A percentile compares a stretch with the other conserved stretches of the same genome.
phyloP scores from a whole-genome alignment of 2,329 filamentous ascomycete species.

The Botryotinia calthae region DNA sequence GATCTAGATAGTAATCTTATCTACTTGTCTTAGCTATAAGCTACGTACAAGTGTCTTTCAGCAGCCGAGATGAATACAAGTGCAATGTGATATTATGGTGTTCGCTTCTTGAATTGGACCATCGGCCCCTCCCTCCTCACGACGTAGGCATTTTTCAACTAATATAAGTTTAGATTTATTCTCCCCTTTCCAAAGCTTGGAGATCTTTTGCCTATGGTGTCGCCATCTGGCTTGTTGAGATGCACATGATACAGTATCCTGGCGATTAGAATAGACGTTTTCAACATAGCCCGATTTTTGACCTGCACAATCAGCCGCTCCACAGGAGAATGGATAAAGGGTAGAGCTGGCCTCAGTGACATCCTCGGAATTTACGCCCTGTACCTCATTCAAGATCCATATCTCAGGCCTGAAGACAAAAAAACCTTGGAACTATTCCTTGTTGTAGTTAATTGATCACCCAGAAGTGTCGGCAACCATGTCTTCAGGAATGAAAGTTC shows the following conservation, averaged over 20 bases:
- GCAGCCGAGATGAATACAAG: neutral
- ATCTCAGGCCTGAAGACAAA: constrained; percentile 38
- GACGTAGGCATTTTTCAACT: neutral
- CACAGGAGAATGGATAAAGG: constrained; percentile 23
- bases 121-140: neutral
- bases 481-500: constrained; percentile 40
- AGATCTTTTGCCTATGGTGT: neutral
- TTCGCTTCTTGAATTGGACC: neutral
- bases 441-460: constrained; percentile 47
- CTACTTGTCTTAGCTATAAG: neutral
- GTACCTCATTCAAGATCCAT: constrained; percentile 20
- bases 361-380: constrained; percentile 22
- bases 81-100: neutral
- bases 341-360: constrained; percentile 4
- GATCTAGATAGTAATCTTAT: neutral
- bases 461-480: constrained; percentile 45
- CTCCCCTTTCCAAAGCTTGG: neutral
- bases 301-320: constrained; percentile 21
- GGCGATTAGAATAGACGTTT: constrained; percentile 22
- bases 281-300: constrained; percentile 24
- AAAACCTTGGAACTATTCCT: constrained; percentile 44
- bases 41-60: neutral
- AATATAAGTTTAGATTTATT: neutral
- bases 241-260: neutral
- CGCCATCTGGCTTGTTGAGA: neutral